Conservation (phyloP, 345 rosid species). For the Trapa bicornis region DNA sequence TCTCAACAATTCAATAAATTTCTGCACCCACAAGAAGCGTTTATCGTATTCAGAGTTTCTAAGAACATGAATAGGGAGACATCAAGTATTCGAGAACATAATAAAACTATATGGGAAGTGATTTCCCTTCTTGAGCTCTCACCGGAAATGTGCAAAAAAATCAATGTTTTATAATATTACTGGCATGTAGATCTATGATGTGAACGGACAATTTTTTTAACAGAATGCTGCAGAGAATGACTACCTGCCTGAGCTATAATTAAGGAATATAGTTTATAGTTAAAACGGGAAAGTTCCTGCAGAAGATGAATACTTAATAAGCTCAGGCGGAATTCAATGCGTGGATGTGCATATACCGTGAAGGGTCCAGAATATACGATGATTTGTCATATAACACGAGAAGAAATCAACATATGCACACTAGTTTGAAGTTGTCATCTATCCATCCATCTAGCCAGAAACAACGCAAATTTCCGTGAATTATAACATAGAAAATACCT, state of each 20-base stretch:
- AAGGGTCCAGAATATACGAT: not conserved
- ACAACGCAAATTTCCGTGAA: not conserved
- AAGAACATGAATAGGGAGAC: not conserved
- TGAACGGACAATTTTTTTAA: not conserved
- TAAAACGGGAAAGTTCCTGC: not conserved
- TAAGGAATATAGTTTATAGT: not conserved
- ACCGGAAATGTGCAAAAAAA: not conserved
- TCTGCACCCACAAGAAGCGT: conserved; percentile 26
- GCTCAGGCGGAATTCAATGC: not conserved
- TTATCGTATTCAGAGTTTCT: not conserved
- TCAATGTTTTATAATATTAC: not conserved
- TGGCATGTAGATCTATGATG: not conserved
- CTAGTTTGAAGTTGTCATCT: not conserved
- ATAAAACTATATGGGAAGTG: not conserved
- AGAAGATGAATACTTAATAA: not conserved
- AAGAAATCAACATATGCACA: not conserved
- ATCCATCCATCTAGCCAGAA: not conserved
- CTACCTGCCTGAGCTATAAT: not conserved
- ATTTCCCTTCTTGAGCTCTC: not conserved
- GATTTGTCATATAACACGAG: not conserved
- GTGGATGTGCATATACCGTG: not conserved
- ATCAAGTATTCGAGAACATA: not conserved
- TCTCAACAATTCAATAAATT: conserved; percentile 83
- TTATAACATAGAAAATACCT: conserved; percentile 24
- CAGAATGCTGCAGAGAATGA: not conserved